phyloP scores from a whole-genome alignment of 768 basidiomycete species.

The Suillus discolor region DNA sequence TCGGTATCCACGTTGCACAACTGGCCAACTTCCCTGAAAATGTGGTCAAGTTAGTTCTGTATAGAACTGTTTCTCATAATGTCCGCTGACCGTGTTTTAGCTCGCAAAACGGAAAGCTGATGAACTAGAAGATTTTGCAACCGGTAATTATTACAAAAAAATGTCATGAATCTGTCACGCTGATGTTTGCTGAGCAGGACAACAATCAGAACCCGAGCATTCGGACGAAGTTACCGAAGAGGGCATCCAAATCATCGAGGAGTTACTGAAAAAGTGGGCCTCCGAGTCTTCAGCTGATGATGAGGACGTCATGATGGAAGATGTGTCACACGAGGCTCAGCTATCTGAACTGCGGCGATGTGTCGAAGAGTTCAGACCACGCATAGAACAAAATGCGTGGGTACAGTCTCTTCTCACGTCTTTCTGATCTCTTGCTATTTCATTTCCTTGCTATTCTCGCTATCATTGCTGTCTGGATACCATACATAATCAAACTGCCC shows the following conservation, averaged over 20 bases:
- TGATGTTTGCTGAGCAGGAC: conserved; percentile 15
- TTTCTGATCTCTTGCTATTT: conserved; percentile 26
- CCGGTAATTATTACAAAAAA: conserved; percentile 33
- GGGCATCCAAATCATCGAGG: conserved; percentile 80
- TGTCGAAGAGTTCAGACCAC: conserved; percentile 64
- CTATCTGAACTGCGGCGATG: conserved; percentile 55
- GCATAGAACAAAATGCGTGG: conserved; percentile 82
- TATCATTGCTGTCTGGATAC: conserved; percentile 19
- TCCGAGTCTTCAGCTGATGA: conserved; percentile 36
- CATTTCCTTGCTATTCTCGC: neutral
- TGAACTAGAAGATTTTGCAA: conserved; percentile 84
- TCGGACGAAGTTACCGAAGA: conserved; percentile 67
- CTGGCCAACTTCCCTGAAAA: conserved; percentile 97
- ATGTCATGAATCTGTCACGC: conserved; percentile 1
- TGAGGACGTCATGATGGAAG: conserved; percentile 54
- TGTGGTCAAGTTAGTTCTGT: conserved; percentile 70
- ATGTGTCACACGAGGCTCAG: conserved; percentile 41
- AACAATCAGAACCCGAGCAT: conserved; percentile 44
- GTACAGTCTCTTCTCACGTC: conserved; percentile 58
- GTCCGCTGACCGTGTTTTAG: conserved; percentile 38
- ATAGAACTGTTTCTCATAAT: neutral
- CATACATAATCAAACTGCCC: conserved; percentile 8
- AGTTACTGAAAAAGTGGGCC: conserved; percentile 74
- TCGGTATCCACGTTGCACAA: conserved; percentile 97
- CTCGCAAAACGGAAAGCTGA: conserved; percentile 90